These are phyloP conservation scores for Aspergillus proliferans DNA, from an alignment of 2,329 filamentous ascomycete genomes.

Conservation along the genomic window DNA sequence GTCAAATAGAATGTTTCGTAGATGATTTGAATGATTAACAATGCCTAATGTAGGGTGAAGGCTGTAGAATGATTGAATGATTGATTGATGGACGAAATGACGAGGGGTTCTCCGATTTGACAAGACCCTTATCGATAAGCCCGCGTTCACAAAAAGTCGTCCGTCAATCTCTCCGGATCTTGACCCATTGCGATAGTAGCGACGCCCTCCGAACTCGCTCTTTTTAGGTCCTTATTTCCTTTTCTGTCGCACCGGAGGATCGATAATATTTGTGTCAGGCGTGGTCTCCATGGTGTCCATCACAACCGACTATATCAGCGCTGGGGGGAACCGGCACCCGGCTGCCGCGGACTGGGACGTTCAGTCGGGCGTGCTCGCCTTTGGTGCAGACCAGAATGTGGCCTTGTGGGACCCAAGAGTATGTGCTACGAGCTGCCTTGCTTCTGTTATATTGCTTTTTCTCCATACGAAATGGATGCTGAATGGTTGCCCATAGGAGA, in stretches of 20 bases:
- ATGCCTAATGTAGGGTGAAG: not conserved
- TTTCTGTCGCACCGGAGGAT: not conserved
- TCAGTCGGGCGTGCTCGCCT: slow-evolving; percentile 66
- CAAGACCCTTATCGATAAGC: slow-evolving; percentile 35
- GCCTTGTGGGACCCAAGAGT: slow-evolving; percentile 80
- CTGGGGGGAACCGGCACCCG: slow-evolving; percentile 85
- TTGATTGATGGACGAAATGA: slow-evolving; percentile 3
- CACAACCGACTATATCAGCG: slow-evolving; percentile 55
- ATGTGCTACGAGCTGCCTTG: slow-evolving; percentile 30
- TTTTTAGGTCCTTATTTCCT: not conserved
- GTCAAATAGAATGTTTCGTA: not conserved
- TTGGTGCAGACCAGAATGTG: slow-evolving; percentile 81
- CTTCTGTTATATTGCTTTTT: not conserved
- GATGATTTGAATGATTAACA: slow-evolving; percentile 2
- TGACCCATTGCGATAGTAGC: not conserved
- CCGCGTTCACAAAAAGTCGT: slow-evolving; percentile 16
- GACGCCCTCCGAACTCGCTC: not conserved
- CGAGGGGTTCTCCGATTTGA: slow-evolving; percentile 11
- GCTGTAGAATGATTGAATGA: not conserved
- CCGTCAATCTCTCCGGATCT: not conserved
- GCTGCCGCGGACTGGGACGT: slow-evolving; percentile 83
- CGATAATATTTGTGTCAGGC: not conserved
- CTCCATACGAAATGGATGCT: slow-evolving; percentile 6
- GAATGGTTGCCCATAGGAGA: slow-evolving; percentile 31
- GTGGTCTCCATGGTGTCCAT: slow-evolving; percentile 30